These are phyloP conservation scores for Cystobasidium slooffiae DNA, from an alignment of 1,284 basidiomycete genomes.

Conservation along the genomic window DNA sequence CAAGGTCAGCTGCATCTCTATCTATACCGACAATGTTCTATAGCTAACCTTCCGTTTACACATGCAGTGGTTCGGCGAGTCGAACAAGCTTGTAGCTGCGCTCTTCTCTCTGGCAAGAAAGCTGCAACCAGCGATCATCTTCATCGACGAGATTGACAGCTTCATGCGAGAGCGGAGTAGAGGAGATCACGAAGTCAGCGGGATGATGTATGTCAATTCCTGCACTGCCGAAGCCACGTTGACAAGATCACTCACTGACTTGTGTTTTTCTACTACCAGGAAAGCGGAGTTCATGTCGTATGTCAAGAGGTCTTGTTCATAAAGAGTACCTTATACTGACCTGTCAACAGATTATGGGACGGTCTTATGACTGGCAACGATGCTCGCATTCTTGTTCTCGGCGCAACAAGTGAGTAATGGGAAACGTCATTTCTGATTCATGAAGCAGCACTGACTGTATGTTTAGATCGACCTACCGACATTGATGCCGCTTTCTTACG, in stretches of 20 bases:
- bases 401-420: slow-evolving; percentile 65
- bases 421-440: slow-evolving; percentile 66
- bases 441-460: slow-evolving; percentile 65
- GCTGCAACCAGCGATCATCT: slow-evolving; percentile 75
- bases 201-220: slow-evolving; percentile 73
- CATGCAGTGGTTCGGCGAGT: slow-evolving; percentile 96
- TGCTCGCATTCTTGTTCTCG: slow-evolving; percentile 83
- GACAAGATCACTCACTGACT: background rate
- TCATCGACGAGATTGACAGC: slow-evolving; percentile 83
- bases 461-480: slow-evolving; percentile 92
- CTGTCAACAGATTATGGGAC: slow-evolving; percentile 79
- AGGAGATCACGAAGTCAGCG: slow-evolving; percentile 95
- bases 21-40: background rate
- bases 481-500: slow-evolving; percentile 76
- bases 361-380: slow-evolving; percentile 80
- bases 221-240: background rate
- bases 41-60: background rate
- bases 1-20: slow-evolving; percentile 52
- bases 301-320: slow-evolving; percentile 55
- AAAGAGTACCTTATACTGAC: background rate
- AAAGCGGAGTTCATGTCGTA: slow-evolving; percentile 99
- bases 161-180: slow-evolving; percentile 84
- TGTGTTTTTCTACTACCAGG: slow-evolving; percentile 11
- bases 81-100: slow-evolving; percentile 91
- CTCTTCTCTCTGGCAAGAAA: slow-evolving; percentile 75